These are phyloP conservation scores for Aspergillus arachidicola DNA, from an alignment of 2,329 filamentous ascomycete genomes.

Conservation along the genomic window DNA sequence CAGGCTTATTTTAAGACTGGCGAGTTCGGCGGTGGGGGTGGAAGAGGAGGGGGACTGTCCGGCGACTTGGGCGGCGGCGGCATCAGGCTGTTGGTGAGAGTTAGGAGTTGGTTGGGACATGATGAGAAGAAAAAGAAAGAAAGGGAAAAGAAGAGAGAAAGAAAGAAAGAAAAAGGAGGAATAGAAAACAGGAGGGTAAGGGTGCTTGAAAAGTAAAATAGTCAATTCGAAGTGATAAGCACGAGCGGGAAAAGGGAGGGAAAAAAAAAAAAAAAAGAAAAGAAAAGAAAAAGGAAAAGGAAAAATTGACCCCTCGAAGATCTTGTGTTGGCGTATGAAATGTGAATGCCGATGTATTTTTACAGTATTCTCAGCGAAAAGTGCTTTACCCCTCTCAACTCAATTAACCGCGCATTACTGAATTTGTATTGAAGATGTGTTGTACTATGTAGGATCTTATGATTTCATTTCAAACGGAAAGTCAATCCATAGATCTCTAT, in stretches of 20 bases:
- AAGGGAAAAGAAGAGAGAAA: slow-evolving; percentile 18
- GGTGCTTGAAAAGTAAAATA: slow-evolving; percentile 13
- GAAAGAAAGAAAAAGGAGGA: slow-evolving; percentile 14
- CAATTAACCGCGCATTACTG: background rate
- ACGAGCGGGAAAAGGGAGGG: slow-evolving; percentile 14
- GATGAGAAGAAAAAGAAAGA: slow-evolving; percentile 28
- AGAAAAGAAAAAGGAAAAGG: slow-evolving; percentile 6
- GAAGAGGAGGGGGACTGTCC: slow-evolving; percentile 48
- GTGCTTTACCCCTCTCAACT: background rate
- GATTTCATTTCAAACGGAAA: background rate
- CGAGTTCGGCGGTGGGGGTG: slow-evolving; percentile 57
- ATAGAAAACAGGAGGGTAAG: slow-evolving; percentile 17
- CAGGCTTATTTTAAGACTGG: slow-evolving; percentile 68
- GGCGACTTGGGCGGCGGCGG: slow-evolving; percentile 43
- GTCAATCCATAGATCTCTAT: background rate
- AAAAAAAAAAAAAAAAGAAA: slow-evolving; percentile 11
- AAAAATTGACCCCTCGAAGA: slow-evolving; percentile 2
- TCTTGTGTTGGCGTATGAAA: background rate
- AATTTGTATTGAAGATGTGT: background rate
- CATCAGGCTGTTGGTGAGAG: slow-evolving; percentile 36
- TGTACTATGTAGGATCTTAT: background rate
- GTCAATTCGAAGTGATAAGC: slow-evolving; percentile 4
- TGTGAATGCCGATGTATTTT: background rate
- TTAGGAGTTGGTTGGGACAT: slow-evolving; percentile 42
- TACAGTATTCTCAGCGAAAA: background rate